Evolutionary conservation across 1,284 basidiomycete species (phyloP), one percentile per base, ranked within the genome.

Genomic region (Singerocomus inundabilis): DNA sequence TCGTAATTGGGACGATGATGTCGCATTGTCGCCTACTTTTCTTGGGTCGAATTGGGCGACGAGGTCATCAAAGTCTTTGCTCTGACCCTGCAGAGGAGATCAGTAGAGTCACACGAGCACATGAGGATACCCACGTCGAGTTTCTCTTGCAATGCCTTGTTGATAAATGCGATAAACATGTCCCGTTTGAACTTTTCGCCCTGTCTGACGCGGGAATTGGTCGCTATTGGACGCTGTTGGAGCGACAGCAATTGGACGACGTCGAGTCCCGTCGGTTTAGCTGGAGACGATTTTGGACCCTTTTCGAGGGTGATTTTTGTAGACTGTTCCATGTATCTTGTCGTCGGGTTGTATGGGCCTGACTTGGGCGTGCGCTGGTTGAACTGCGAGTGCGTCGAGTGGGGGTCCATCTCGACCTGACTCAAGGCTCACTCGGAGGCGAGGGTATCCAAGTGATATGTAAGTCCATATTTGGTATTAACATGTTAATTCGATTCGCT

Each of bases 81-180:
- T 77, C 47, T 74, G 72, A 21, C 88, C 87, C 88, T 90, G 55
- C 12, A 46, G 48, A 29, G 42, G 48, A 38, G 46, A 56, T 57
- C 46, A 56, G 51, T 30, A 32, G 5, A 46, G 37, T 18, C 41
- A 31, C 67, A 31, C 10, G 48, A 13, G 48, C 54, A 52, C 47
- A 46, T 47, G 49, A 52, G 38, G 25, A 12, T 6, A 67, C 79
- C 53, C 55, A 91, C 91, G 60, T 81, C 75, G 10, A 76, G 64
- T 66, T 88, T 90, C 65, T 91, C 82, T 31, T 84, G 80, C 18
- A 95, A 72, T 6, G 92, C 90, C 63, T 91, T 91, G 60, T 84
- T 83, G 37, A 95, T 82, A 57, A 89, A 94, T 5, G 85, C 81
- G 26, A 93, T 78, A 61, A 91, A 91, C 84, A 95, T 90, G 59